A percentile compares a stretch with the other conserved stretches of the same genome.
These are phyloP conservation scores for Phycomyces nitens DNA, from an alignment of 192 early-diverging fungal species.

Conservation along the genomic window DNA sequence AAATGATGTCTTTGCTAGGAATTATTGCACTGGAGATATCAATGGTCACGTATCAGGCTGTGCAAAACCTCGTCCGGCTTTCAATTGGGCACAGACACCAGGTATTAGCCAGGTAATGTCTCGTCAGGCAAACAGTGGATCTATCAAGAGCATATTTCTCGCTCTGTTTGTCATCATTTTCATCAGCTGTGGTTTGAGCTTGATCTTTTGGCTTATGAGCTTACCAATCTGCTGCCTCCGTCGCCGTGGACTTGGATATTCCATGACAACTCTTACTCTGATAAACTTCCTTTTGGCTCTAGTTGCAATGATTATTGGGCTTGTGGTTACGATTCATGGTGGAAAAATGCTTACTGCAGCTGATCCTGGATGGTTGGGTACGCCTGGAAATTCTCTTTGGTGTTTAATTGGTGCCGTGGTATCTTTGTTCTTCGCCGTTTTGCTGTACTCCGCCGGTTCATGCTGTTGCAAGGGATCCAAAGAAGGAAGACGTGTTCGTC, in stretches of 20 bases:
- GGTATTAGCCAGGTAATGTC: slow-evolving; percentile 7
- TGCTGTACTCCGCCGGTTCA: not conserved
- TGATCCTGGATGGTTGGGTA: slow-evolving; percentile 11
- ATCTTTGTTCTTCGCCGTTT: not conserved
- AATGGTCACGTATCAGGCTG: slow-evolving; percentile 5
- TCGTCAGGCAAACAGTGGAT: not conserved
- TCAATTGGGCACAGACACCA: slow-evolving; percentile 26
- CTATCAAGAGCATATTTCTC: slow-evolving; percentile 10
- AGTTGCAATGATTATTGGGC: slow-evolving; percentile 11
- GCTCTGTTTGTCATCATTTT: slow-evolving; percentile 23
- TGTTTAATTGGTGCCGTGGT: slow-evolving; percentile 8
- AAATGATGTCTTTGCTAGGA: slow-evolving; percentile 7
- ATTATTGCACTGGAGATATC: slow-evolving; percentile 20
- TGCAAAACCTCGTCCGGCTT: not conserved
- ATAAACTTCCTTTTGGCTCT: slow-evolving; percentile 16
- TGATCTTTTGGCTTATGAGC: slow-evolving; percentile 14
- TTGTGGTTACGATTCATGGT: slow-evolving; percentile 5
- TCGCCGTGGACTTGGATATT: not conserved
- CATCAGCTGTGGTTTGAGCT: slow-evolving; percentile 14
- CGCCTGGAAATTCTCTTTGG: slow-evolving; percentile 24
- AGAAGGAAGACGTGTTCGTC: not conserved
- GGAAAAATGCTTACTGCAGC: not conserved
- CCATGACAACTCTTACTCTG: slow-evolving; percentile 10
- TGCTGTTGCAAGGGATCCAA: not conserved
- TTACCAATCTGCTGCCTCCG: slow-evolving; percentile 13